These are phyloP conservation scores for Calocybe gambosa DNA, from an alignment of 1,284 basidiomycete species.

Conservation along the genomic window DNA sequence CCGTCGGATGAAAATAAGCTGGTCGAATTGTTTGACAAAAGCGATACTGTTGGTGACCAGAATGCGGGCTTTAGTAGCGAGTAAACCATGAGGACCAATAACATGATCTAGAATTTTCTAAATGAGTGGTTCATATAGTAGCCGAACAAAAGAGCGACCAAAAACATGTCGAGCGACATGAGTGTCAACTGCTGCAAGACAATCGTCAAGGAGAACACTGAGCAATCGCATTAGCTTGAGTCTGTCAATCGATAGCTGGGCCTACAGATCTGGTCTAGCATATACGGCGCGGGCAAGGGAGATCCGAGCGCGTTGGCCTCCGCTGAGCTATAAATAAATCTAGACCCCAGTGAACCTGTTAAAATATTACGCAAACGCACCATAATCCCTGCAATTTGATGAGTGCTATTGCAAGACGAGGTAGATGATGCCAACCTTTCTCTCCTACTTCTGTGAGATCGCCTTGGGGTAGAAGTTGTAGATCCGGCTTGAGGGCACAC, in stretches of 20 bases:
- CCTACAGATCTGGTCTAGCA: slow-evolving; percentile 50
- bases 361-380: slow-evolving; percentile 22
- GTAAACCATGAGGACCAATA: slow-evolving; percentile 83
- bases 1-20: slow-evolving; percentile 74
- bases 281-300: slow-evolving; percentile 40
- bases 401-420: not conserved
- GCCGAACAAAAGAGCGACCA: slow-evolving; percentile 28
- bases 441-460: slow-evolving; percentile 78
- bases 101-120: slow-evolving; percentile 58
- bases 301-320: slow-evolving; percentile 40
- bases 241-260: not conserved
- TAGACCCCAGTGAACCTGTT: too few relatives aligned
- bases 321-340: slow-evolving; percentile 28
- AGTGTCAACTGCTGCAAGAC: slow-evolving; percentile 64
- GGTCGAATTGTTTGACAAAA: slow-evolving; percentile 77
- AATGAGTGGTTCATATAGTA: slow-evolving; percentile 10
- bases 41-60: slow-evolving; percentile 89
- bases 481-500: slow-evolving; percentile 80
- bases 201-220: slow-evolving; percentile 65
- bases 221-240: not conserved
- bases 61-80: slow-evolving; percentile 82
- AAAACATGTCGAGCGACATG: slow-evolving; percentile 68
- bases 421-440: slow-evolving; percentile 35
- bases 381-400: slow-evolving; percentile 26
- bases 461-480: slow-evolving; percentile 69